These are phyloP conservation scores for Coniochaeta hoffmannii DNA, from an alignment of 2,329 filamentous ascomycete species.

Conservation along the genomic window DNA sequence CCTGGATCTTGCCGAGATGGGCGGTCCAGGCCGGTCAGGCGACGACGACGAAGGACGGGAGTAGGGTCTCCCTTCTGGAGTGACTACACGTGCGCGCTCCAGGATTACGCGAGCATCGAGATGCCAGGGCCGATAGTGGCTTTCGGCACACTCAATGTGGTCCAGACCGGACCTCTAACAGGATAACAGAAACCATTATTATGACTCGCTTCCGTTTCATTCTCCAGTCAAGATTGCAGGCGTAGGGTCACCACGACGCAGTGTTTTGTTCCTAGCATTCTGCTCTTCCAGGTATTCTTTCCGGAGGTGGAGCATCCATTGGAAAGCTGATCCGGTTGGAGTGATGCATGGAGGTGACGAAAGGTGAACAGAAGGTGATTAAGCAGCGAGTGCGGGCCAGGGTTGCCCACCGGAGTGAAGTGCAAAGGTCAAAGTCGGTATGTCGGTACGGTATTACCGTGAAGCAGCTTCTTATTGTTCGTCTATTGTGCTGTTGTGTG, in stretches of 20 bases:
- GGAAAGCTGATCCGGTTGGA: no score
- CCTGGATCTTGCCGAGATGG: slow-evolving; percentile 69
- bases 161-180: not conserved
- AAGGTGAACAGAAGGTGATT: not conserved
- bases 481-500: not conserved
- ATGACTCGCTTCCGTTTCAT: not conserved
- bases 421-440: no score
- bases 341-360: no score
- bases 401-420: no score
- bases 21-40: slow-evolving; percentile 23
- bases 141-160: no score
- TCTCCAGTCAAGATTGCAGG: no score
- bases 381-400: no score
- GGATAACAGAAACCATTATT: not conserved
- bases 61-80: not conserved
- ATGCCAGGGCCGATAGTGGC: no score
- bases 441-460: no score
- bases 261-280: not conserved
- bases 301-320: no score
- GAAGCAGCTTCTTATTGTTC: not conserved
- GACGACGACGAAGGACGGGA: not conserved
- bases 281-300: no score
- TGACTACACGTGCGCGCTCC: not conserved
- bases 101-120: no score
- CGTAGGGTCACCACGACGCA: not conserved